Evolutionary conservation across 805 yeast genomes (phyloP).

Genomic region (Grigorovia jiainica): DNA sequence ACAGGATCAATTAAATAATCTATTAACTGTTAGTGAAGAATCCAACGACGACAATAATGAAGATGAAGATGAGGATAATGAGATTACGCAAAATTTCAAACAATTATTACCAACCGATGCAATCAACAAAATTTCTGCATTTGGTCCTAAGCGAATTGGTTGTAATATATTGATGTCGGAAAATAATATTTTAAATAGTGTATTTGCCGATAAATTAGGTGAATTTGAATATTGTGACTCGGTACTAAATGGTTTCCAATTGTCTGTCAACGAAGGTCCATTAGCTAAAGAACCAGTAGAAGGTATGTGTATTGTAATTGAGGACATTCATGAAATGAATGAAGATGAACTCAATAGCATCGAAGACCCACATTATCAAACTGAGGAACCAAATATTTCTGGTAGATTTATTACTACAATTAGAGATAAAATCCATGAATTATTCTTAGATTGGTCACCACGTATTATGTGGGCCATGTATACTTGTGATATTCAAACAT

Average conservation of each 20-base stretch:
- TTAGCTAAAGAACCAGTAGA: conserved; percentile 79
- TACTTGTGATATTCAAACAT: conserved; percentile 88
- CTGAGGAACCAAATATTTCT: conserved; percentile 37
- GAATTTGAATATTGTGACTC: conserved; percentile 45
- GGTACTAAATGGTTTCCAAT: conserved; percentile 73
- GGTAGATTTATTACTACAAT: conserved; percentile 70
- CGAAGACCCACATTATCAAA: conserved; percentile 18
- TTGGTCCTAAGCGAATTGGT: conserved; percentile 73
- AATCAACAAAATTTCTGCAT: conserved; percentile 41
- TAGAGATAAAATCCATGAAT: conserved; percentile 61
- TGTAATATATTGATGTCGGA: conserved; percentile 56
- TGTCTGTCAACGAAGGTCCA: conserved; percentile 80
- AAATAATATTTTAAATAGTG: conserved; percentile 27
- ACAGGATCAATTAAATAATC: conserved; percentile 25
- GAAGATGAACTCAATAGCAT: conserved; percentile 22
- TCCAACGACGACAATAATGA: no score
- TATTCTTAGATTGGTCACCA: conserved; percentile 76
- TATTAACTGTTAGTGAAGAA: no score
- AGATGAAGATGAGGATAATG: conserved; percentile 18
- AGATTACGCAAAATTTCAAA: conserved; percentile 17
- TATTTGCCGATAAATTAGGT: conserved; percentile 17
- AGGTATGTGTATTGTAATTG: conserved; percentile 57
- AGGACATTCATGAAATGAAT: conserved; percentile 28
- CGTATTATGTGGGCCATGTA: conserved; percentile 88
- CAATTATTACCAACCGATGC: conserved; percentile 22